Evolutionary conservation across 805 yeast species (phyloP), one percentile per base, ranked within the genome.

Genomic region (Tetrapisispora fleetii): DNA sequence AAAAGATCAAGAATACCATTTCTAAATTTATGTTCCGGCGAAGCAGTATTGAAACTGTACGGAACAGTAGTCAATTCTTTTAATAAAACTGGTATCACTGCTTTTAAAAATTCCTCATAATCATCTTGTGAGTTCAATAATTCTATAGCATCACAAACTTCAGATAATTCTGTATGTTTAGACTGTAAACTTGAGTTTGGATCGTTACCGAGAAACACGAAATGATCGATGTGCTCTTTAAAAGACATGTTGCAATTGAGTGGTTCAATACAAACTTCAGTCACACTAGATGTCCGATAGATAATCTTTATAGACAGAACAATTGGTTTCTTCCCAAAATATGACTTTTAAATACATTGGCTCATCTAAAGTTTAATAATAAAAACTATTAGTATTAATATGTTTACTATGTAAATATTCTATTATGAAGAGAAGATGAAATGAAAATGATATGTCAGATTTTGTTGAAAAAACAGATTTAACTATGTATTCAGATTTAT

Each of bases 111-210:
- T 58, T 78, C 75, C 51, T 83, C 89, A 64, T 89, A 88, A 56
- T 90, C 97, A 21, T 80, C 79, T 4, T 88, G 78, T 10, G 87
- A 84, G 52, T 83, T 83, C 65, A 85, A 84, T 2, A 88, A 77
- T 61, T 91, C 98, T 39, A 89, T 75, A 64, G 88, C 78, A 65
- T 91, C 98, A 51, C 93, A 77, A 41, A 91, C 71, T 64, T 91
- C 97, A 4, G 89, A 80, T 39, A 88, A 76, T 8, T 80, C 77
- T 0, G 89, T 72, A 53, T 85, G 83, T 55, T 80, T 81, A 11
- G 77, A 69, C 52, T 77, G 76, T 54, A 74, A 73, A 60, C 83
- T 90, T 44, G 70, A 65, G 48, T 72, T 69, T 43, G 75, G 80
- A 50, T 75, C 80, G 49, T 68, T 65, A 19, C 86, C 76, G 59